Percentiles rank a stretch among this genome's conserved stretches.
Evolutionary conservation across 2,329 filamentous ascomycete genomes (phyloP).

Genomic region (Alternaria gansuensis): DNA sequence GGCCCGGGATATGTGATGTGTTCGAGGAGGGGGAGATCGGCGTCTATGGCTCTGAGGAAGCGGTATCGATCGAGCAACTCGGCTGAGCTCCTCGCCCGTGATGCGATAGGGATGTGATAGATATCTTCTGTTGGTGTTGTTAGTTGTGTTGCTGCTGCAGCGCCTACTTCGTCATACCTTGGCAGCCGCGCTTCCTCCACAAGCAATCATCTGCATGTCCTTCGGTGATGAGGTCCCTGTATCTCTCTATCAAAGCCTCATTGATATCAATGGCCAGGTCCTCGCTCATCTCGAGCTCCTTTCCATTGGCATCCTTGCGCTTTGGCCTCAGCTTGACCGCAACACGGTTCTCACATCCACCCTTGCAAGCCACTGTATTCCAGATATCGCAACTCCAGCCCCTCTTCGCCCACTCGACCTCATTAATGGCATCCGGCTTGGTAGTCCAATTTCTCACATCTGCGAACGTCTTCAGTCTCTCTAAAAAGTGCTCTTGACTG

Average conservation of each 20-base stretch:
- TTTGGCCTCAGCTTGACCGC: slow-evolving; percentile 75
- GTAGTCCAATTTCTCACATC: slow-evolving; percentile 93
- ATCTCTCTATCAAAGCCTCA: slow-evolving; percentile 77
- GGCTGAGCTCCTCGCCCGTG: slow-evolving; percentile 48
- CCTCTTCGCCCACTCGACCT: slow-evolving; percentile 92
- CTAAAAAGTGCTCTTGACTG: slow-evolving; percentile 83
- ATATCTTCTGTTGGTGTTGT: slow-evolving; percentile 63
- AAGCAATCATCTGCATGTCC: slow-evolving; percentile 83
- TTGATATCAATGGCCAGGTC: slow-evolving; percentile 60
- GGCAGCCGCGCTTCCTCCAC: slow-evolving; percentile 88
- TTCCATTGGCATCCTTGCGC: slow-evolving; percentile 56
- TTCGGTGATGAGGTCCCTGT: slow-evolving; percentile 74
- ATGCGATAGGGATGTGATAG: slow-evolving; percentile 64
- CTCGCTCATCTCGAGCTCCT: slow-evolving; percentile 62
- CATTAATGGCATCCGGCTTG: slow-evolving; percentile 84
- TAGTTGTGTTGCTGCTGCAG: slow-evolving; percentile 19
- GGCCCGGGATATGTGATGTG: slow-evolving; percentile 48
- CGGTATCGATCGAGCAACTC: slow-evolving; percentile 54
- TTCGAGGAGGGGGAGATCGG: slow-evolving; percentile 46
- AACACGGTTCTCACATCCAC: slow-evolving; percentile 83
- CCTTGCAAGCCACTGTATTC: slow-evolving; percentile 82
- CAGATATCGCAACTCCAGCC: slow-evolving; percentile 81
- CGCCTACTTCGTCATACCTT: slow-evolving; percentile 64
- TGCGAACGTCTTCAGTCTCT: slow-evolving; percentile 84
- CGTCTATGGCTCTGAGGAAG: slow-evolving; percentile 48